Conservation (phyloP, 2,329 filamentous ascomycete species). For the Sporothrix variecibatus region DNA sequence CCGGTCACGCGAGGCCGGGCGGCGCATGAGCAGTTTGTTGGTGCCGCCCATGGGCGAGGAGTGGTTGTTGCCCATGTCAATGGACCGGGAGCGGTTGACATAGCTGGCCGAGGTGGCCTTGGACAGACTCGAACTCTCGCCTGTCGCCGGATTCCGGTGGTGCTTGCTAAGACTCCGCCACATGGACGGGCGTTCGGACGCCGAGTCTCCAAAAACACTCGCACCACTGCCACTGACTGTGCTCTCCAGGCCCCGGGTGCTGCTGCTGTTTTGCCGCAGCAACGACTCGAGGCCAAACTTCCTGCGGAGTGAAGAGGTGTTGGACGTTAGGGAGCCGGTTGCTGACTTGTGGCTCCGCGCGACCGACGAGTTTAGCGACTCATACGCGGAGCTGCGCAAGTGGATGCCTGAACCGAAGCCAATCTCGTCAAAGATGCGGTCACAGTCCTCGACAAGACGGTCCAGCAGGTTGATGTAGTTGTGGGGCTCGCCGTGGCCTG, state of each 20-base stretch:
- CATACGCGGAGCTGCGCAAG: conserved; percentile 58
- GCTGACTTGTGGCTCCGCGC: conserved; percentile 57
- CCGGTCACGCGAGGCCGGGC: conserved; percentile 60
- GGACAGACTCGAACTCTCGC: conserved; percentile 64
- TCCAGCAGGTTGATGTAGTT: conserved; percentile 88
- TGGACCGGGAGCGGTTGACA: conserved; percentile 72
- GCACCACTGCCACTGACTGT: conserved; percentile 7
- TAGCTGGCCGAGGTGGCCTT: conserved; percentile 51
- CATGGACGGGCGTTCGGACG: conserved; percentile 69
- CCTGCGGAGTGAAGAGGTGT: conserved; percentile 79
- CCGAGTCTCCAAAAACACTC: conserved; percentile 37
- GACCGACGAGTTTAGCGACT: conserved; percentile 60
- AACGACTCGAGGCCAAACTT: conserved; percentile 80
- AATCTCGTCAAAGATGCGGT: conserved; percentile 77
- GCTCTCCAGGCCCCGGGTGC: conserved; percentile 32
- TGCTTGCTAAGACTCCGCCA: conserved; percentile 90
- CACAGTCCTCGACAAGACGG: conserved; percentile 84
- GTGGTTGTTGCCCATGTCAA: conserved; percentile 65
- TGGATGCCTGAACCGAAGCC: conserved; percentile 43
- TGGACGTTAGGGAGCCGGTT: conserved; percentile 77
- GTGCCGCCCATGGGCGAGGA: conserved; percentile 32
- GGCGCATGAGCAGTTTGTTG: conserved; percentile 44
- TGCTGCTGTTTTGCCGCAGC: conserved; percentile 77
- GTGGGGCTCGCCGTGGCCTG: conserved; percentile 64
- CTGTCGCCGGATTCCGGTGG: conserved; percentile 60